Conservation (phyloP, 495 filamentous ascomycete species). For the Trichoderma virens region DNA sequence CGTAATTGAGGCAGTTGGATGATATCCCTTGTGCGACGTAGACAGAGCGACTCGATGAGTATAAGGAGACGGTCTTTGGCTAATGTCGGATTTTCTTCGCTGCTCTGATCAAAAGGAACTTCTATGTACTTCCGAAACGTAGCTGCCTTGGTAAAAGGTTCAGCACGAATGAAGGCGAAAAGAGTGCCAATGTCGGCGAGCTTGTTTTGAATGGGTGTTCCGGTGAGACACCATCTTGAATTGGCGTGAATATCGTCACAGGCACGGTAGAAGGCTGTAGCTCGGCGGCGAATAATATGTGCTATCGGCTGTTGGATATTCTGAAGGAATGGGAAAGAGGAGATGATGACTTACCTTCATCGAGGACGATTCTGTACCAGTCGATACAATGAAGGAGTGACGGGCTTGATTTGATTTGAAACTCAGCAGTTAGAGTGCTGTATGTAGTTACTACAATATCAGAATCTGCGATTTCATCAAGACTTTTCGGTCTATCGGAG, state of each 20-base stretch:
- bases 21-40: conserved; percentile 30
- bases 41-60: conserved; percentile 29
- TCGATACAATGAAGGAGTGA: conserved; percentile 21
- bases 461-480: conserved; percentile 17
- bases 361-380: conserved; percentile 37
- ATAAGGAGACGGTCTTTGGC: conserved; percentile 24
- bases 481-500: conserved; percentile 13
- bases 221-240: conserved; percentile 40
- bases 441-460: conserved; percentile 39
- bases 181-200: conserved; percentile 43
- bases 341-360: conserved; percentile 32
- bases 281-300: conserved; percentile 25
- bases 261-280: conserved; percentile 23
- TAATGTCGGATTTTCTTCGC: neutral
- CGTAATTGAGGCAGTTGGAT: conserved; percentile 30
- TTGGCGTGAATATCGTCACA: conserved; percentile 24
- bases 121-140: conserved; percentile 25
- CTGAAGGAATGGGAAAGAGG: neutral
- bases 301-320: conserved; percentile 16
- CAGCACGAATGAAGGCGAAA: conserved; percentile 35
- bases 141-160: conserved; percentile 28
- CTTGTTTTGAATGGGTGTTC: conserved; percentile 44
- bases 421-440: conserved; percentile 26
- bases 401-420: conserved; percentile 3
- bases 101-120: conserved; percentile 21